Base-by-base conservation (phyloP, 1,284 basidiomycete species). In the Fomitopsis palustris region DNA sequence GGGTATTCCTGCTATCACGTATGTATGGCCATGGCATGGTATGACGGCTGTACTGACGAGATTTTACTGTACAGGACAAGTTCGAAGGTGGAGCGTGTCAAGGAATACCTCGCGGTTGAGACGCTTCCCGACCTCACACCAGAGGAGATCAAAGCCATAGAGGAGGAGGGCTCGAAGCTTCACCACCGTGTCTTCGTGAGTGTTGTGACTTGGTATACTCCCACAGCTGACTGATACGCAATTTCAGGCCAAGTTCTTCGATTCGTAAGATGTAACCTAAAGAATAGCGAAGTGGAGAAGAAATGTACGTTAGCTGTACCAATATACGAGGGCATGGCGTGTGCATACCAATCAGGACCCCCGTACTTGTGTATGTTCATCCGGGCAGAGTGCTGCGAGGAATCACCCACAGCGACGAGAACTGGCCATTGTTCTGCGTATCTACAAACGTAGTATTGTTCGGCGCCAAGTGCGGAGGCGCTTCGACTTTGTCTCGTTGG, bases 21-120 rank as follows among this genome's bases (percentile, higher is more conserved):
- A 72, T 70, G 83, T 77, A n/a, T 4, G 31, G 53, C 54, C 19
- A 42, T 23, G 12, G 19, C 41, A 14, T 47, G 12, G 23, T 2
- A 38, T 7, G 25, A n/a, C 37, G 17, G n/a, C 21, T 25, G 8
- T 10, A 33, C 31, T 52, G 23, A 14, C 23, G n/a, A n/a, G n/a
- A n/a, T n/a, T n/a, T 7, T 55, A 27, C n/a, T 17, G n/a, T 23
- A 9, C 53, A 90, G 88, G 47, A 90, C 92, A 2, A 86, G 86
- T n/a, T 80, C 83, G 19, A 92, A 93, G 71, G 77, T 74, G 23
- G 79, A 79, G 42, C 81, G 90, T 38, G 47, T 62, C 53, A 59
- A 54, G 51, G 45, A 56, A 29, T 55, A 59, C 51, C 7, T 58
- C 5, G 57, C 47, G 6, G 25, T 33, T 23, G 43, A 43, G 38